phyloP scores from a whole-genome alignment of 768 basidiomycete species.

The Tulasnella calospora region DNA sequence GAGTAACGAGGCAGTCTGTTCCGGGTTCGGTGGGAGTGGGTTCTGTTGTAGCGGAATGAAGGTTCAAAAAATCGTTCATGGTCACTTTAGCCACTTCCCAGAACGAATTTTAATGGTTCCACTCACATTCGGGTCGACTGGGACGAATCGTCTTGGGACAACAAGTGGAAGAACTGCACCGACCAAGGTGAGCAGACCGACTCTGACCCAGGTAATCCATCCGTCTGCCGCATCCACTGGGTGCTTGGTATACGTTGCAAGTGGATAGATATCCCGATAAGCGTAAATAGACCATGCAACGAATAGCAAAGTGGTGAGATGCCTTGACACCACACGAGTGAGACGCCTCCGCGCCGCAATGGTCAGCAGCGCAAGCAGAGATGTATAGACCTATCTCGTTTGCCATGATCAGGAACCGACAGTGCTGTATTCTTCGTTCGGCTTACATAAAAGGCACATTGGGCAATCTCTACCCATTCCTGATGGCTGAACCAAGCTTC shows the following conservation, averaged over 20 bases:
- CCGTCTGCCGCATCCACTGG: slow-evolving; percentile 52
- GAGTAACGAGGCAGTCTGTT: slow-evolving; percentile 49
- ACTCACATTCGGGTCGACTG: slow-evolving; percentile 50
- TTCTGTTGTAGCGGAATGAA: slow-evolving; percentile 33
- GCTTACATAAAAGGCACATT: slow-evolving; percentile 39
- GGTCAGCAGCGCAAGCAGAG: slow-evolving; percentile 44
- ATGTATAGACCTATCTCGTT: slow-evolving; percentile 42
- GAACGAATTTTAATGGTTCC: background rate
- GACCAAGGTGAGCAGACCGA: slow-evolving; percentile 45
- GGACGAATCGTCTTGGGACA: slow-evolving; percentile 54
- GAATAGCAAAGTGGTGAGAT: slow-evolving; percentile 49
- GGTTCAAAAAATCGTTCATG: slow-evolving; percentile 26
- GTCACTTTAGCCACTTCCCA: background rate
- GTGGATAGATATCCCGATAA: slow-evolving; percentile 47
- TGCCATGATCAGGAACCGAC: background rate
- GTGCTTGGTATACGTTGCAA: slow-evolving; percentile 49
- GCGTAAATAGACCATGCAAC: slow-evolving; percentile 47
- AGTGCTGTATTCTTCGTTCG: background rate
- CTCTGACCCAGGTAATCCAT: slow-evolving; percentile 50
- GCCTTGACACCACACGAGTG: slow-evolving; percentile 41
- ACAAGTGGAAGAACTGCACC: slow-evolving; percentile 51
- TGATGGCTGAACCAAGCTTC: slow-evolving; percentile 32
- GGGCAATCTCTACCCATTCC: slow-evolving; percentile 36
- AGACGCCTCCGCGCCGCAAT: slow-evolving; percentile 41
- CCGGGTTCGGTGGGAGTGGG: slow-evolving; percentile 40